Conservation (phyloP, 306 rosid species). For the Cucurbita maxima region DNA sequence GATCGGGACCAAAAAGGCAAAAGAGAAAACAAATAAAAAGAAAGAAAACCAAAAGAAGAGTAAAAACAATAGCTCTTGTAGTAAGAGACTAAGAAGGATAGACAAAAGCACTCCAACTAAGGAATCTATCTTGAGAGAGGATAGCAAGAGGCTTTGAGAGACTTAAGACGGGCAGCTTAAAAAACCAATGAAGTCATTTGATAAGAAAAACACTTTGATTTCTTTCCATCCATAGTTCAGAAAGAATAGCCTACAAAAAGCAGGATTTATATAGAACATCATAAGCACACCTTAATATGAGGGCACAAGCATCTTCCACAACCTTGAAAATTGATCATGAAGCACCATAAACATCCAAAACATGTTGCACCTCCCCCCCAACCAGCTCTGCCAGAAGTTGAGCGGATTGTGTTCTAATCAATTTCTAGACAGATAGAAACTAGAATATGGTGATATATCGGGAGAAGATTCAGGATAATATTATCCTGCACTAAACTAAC, state of each 20-base stretch:
- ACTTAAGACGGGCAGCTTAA: too few relatives aligned
- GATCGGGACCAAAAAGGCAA: too few relatives aligned
- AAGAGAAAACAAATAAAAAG: too few relatives aligned
- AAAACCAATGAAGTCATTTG: too few relatives aligned
- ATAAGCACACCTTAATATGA: conserved; percentile 62
- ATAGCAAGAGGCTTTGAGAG: too few relatives aligned
- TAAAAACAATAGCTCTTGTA: too few relatives aligned
- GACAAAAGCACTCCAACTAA: too few relatives aligned
- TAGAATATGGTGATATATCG: neutral
- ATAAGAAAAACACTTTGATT: too few relatives aligned
- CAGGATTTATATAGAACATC: conserved; percentile 65
- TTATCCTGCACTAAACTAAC: too few relatives aligned
- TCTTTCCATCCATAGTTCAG: too few relatives aligned
- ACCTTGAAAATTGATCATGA: conserved; percentile 53
- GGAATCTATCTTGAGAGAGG: too few relatives aligned
- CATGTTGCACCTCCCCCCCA: conserved; percentile 61
- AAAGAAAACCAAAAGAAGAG: too few relatives aligned
- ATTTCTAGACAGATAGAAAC: neutral
- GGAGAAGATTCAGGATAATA: neutral
- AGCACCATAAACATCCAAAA: conserved; percentile 57
- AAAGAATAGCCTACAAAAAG: conserved; percentile 19
- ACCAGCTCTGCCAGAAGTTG: conserved; percentile 60
- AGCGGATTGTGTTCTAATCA: conserved; percentile 45
- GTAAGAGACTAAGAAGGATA: neutral
- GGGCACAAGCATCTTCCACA: conserved; percentile 78